Base-by-base conservation (phyloP, 768 basidiomycete species). In the Rhizopogon rudus region DNA sequence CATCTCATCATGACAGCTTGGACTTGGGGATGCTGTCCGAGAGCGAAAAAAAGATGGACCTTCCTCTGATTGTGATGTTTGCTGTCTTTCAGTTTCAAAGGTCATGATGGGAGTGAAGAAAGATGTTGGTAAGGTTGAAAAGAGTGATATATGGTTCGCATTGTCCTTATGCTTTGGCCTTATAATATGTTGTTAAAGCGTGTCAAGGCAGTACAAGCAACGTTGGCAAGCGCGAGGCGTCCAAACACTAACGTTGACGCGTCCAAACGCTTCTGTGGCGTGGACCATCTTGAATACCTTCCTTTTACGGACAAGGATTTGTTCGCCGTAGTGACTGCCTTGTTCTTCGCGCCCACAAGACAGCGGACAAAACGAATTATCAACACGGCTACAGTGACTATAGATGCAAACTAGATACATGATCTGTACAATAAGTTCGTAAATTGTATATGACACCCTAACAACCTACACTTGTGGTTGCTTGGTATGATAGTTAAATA, bases 301-400 rank as follows among this genome's bases (percentile, higher is more conserved):
- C 70, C 69, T 70, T 71, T 70, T 65, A 28, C 2, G 62, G 69
- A 72, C 69, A 71, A 70, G 29, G 59, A 52, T 39, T 42, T 13
- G 17, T 56, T 61, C 52, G 54, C 58, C 52, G 41, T 63, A 50
- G 45, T 56, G 56, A 68, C 67, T 49, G 35, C 57, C 58, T 70
- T 63, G 60, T 63, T 52, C 54, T 20, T 58, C 58, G 46, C 58
- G 46, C 52, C 13, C 35, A 37, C 31, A 12, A 37, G 20, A 13
- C 22, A 53, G 35, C 42, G 20, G 22, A 39, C 28, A 6, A 28
- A 35, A 28, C n/a, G 20, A 22, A 42, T 49, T 49, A 37, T 54
- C 16, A 16, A 55, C 51, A 35, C 53, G 22, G 22, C 39, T 55
- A 55, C 28, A 55, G 40, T 41, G 40, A 35, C 52, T 60, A 54